Base-by-base conservation (phyloP, 2,329 filamentous ascomycete genomes). In the Alternaria viburni region DNA sequence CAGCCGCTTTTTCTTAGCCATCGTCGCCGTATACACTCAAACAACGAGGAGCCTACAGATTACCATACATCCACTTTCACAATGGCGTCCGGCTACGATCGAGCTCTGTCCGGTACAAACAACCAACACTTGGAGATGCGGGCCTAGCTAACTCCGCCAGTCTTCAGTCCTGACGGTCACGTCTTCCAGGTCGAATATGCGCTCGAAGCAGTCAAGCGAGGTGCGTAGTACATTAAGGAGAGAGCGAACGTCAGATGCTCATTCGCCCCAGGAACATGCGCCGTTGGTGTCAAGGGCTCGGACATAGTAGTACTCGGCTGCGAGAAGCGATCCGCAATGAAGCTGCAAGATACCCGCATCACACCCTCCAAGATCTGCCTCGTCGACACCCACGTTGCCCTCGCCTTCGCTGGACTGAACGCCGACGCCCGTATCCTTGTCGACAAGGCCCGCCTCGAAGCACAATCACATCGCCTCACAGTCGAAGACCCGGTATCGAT, bases 151-250 rank as follows among this genome's bases (percentile, higher is more conserved):
- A 76, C 66, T 47, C 65, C 70, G 79, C 69, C 75, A 97, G 94
- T 97, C 81, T 97, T 97, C 79, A 98, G 95, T 88, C 96, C 96
- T 78, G 96, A 99, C 84, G 96, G 96, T 83, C 96, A 99, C 86
- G 96, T 99, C 77, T 99, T 99, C 85, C 96, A 99, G 84, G 96
- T 99, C 78, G 96, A 99, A 87, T 99, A 99, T 88, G 96, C 96
- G 60, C 91, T 97, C 73, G 96, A 99, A 85, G 96, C 96, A 72
- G 96, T 99, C 73, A 99, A 99, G 87, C 86, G 96, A 93, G 96
- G 95, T 96, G 84, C 28, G 70, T n/a, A 13, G 19, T 50, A 3
- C 15, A 44, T 0, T 15, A 26, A 13, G 10, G 13, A 26, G 28
- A 43, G 8, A 17, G 21, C 36, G 15, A 45, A 47, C 6, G 23